Percentiles rank a stretch among this genome's conserved stretches.
phyloP scores from a whole-genome alignment of 2,329 filamentous ascomycete species.

The Celoporthe dispersa region DNA sequence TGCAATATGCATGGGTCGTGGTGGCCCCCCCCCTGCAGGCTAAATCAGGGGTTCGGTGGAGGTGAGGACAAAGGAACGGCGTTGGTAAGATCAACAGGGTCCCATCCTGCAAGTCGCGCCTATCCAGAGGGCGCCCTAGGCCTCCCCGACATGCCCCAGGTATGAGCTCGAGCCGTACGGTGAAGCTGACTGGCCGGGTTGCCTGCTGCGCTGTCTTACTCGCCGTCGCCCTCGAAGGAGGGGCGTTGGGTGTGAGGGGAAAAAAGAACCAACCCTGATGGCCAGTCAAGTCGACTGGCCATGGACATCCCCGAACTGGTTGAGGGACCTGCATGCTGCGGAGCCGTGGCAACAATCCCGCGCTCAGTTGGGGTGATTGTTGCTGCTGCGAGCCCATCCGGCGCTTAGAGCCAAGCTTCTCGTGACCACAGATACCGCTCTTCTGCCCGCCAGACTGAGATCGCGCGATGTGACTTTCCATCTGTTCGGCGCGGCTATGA shows the following conservation, averaged over 20 bases:
- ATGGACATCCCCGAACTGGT: background rate
- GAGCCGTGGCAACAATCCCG: background rate
- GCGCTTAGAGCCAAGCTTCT: background rate
- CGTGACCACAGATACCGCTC: background rate
- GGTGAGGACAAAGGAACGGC: conserved; percentile 28
- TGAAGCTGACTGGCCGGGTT: conserved; percentile 8
- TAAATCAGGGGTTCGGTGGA: conserved; percentile 40
- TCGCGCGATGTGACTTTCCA: conserved; percentile 3
- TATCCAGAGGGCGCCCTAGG: conserved; percentile 15
- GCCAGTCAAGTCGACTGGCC: background rate
- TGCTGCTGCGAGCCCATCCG: conserved; percentile 2
- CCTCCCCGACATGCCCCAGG: background rate
- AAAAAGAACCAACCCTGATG: background rate
- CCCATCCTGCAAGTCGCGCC: conserved; percentile 15
- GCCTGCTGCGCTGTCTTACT: conserved; percentile 10
- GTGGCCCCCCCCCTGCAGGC: conserved; percentile 28
- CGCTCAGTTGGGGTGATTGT: background rate
- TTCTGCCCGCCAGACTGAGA: background rate
- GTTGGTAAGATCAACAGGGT: conserved; percentile 30
- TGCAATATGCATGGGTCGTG: conserved; percentile 32
- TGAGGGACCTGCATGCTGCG: background rate
- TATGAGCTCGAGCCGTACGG: conserved; percentile 13
- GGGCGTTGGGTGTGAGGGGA: too few relatives aligned
- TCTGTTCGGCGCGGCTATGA: conserved; percentile 4
- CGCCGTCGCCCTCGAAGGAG: background rate